Evolutionary conservation across 2,329 filamentous ascomycete genomes (phyloP).

Genomic region (Xylaria sp.): DNA sequence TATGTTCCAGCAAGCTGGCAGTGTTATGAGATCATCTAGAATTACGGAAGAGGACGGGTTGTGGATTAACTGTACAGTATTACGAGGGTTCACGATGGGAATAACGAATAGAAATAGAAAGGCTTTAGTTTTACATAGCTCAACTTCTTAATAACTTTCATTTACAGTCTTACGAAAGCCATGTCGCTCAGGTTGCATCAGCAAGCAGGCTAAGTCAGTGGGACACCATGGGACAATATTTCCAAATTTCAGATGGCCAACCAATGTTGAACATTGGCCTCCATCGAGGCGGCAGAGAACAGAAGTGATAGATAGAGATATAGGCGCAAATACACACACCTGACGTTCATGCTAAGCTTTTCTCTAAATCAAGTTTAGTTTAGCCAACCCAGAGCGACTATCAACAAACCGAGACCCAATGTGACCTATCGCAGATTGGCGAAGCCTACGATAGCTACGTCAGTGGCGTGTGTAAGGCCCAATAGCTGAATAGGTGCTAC

Average conservation of each 20-base stretch:
- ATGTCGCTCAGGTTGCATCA: neutral
- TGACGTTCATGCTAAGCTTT: too few relatives aligned
- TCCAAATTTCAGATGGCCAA: too few relatives aligned
- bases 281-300: too few relatives aligned
- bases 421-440: neutral
- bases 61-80: neutral
- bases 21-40: neutral
- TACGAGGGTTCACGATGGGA: neutral
- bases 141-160: neutral
- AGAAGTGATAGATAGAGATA: neutral
- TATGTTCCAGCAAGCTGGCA: neutral
- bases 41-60: too few relatives aligned
- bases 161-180: neutral
- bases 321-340: neutral
- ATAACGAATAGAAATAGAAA: neutral
- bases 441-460: neutral
- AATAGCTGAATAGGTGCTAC: neutral
- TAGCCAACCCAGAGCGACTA: neutral
- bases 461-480: neutral
- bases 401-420: neutral
- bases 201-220: neutral
- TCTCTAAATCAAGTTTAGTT: neutral
- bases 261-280: too few relatives aligned
- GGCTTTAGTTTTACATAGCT: neutral
- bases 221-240: neutral